A percentile compares a stretch with the other conserved stretches of the same genome.
Evolutionary conservation across 2,329 filamentous ascomycete species (phyloP).

Genomic region (Cercospora nicotianae): DNA sequence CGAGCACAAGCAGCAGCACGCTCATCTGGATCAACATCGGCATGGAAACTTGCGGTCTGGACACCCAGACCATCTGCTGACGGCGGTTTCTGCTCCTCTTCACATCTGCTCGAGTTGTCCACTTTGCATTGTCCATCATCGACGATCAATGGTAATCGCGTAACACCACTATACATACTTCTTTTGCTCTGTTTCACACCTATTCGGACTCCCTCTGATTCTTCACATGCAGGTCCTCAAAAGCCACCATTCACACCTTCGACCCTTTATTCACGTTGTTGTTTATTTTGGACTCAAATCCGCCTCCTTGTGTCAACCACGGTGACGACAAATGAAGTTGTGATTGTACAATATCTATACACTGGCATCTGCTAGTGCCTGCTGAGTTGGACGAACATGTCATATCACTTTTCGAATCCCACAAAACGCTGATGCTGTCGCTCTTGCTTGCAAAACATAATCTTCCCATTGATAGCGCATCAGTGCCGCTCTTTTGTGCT

Average conservation of each 20-base stretch:
- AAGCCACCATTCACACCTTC: not conserved
- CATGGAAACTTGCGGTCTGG: constrained; percentile 1
- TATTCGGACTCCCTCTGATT: not conserved
- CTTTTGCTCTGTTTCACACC: not conserved
- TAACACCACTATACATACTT: not conserved
- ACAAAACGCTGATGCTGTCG: not conserved
- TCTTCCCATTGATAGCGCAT: constrained; percentile 6
- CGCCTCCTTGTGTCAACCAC: not conserved
- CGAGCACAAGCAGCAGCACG: not conserved
- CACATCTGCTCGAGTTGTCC: not conserved
- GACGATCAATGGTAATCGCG: not conserved
- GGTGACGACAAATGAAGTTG: constrained; percentile 5
- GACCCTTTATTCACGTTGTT: not conserved
- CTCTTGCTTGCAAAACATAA: not conserved
- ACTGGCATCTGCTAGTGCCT: not conserved
- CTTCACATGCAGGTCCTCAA: not conserved
- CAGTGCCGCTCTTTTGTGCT: constrained; percentile 40
- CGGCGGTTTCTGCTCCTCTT: not conserved
- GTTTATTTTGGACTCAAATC: not conserved
- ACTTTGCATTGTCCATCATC: not conserved
- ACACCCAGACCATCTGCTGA: not conserved
- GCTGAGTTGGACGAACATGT: not conserved
- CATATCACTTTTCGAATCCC: not conserved
- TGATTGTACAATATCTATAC: constrained; percentile 15
- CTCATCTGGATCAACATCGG: constrained; percentile 4